Base-by-base conservation (phyloP, 148 eudicot genomes). In the Gaultheria prostrata region DNA sequence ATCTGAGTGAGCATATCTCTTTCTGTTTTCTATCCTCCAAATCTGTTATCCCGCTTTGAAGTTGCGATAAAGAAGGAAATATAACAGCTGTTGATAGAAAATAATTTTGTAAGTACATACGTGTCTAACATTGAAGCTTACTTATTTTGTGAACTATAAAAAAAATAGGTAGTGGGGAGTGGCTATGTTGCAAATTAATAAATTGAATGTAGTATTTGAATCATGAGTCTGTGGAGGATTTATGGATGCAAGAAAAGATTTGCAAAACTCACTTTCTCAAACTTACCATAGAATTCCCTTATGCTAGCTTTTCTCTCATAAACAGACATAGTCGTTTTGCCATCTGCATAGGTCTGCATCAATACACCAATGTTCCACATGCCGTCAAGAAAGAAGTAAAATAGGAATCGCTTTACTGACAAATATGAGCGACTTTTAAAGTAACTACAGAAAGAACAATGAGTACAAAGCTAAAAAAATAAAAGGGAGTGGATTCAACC, bases 1-100 rank as follows among this genome's bases (percentile, higher is more conserved):
- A 94, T 79, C 82, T 93, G 50, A 63, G 51, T 4, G 88, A 79
- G 48, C 92, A 90, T 6, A 93, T 24, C 76, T 89, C 91, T 80
- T 86, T 90, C 81, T 94, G 98, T 84, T 93, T 94, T 82, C 86
- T 85, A 72, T 91, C 95, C 28, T 94, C 98, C 71, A 83, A 28
- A 85, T 94, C 94, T 7, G 93, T 93, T 65, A 94, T 88, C 81
- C 95, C 94, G n/a, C 86, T 80, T 88, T 93, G 89, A 57, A 94
- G 95, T 93, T 93, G 95, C 87, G 89, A 78, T 80, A 94, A 82
- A 49, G 95, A 94, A 35, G 98, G 98, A 82, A 90, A 90, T 49
- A 94, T 92, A 73, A 87, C 85, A 80, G 87, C 95, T 91, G 87
- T 50, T 54, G 57, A 77, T 73, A 81, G 8, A 81, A 79, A 65